Base-by-base conservation (phyloP, 2,329 filamentous ascomycete species). In the Verticillium zaregamsianum region DNA sequence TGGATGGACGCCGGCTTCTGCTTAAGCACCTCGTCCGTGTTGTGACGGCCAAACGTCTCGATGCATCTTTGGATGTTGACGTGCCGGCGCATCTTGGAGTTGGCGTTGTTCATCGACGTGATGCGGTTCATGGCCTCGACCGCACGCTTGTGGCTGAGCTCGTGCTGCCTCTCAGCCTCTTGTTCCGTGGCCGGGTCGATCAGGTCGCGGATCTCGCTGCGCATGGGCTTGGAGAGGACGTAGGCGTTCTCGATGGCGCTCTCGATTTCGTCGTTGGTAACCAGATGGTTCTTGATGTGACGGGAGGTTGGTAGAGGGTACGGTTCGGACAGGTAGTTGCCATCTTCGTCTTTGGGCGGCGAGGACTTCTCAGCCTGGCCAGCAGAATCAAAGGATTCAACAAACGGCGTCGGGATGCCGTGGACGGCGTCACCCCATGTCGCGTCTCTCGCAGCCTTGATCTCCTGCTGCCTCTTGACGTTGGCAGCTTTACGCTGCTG, bases 31-130 rank as follows among this genome's bases (percentile, higher is more conserved):
- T 75, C 69, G 75, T 99, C 95, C 1, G 95, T 99, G 68, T 90
- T 87, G 81, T 99, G 95, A 58, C 95, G 88, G 58, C 95, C 95
- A 71, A 99, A 97, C 3, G 87, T 89, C 64, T 93, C 86, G 67
- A 99, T 85, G 74, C 93, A 96, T 64, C 92, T 88, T 68, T 88
- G 84, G 68, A 94, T 89, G 73, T 97, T 97, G 71, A 91, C 87
- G 68, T 93, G 89, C 68, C 89, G 87, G 59, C 87, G 86, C 70
- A 97, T 92, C 75, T 90, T 90, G 67, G 86, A 88, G 74, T 86
- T 94, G 68, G 87, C 89, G 70, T 96, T 93, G 49, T 84, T 83
- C 60, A 99, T 79, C 54, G 86, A 84, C 1, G 92, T 85, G 73
- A 99, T 97, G 61, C 93, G 89, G 66, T 82, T 79, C 66, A 99